Evolutionary conservation across 2,329 filamentous ascomycete genomes (phyloP).

Genomic region (Penicillium sp.): DNA sequence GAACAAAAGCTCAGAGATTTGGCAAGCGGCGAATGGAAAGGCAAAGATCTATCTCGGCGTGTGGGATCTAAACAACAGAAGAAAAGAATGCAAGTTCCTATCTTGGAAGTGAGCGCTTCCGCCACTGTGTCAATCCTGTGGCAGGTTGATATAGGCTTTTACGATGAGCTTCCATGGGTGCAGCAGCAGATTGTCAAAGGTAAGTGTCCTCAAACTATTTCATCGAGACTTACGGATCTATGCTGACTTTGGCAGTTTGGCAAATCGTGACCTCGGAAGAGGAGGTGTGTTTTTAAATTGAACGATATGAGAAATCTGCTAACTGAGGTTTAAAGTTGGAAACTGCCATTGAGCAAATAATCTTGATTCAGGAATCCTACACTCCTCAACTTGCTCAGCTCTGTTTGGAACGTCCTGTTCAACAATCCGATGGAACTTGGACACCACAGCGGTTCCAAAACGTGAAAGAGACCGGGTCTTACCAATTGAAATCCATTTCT

Average conservation of each 20-base stretch:
- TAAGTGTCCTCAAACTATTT: neutral
- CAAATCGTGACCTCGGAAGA: constrained; percentile 7
- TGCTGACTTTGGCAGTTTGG: constrained; percentile 11
- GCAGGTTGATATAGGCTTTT: constrained; percentile 26
- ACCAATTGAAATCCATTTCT: neutral
- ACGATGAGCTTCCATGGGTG: constrained; percentile 13
- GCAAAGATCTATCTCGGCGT: constrained; percentile 2
- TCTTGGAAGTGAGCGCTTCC: constrained; percentile 12
- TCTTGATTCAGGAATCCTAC: constrained; percentile 11
- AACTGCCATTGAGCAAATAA: constrained; percentile 10
- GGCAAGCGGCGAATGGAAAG: constrained; percentile 21
- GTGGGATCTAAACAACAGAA: constrained; percentile 9
- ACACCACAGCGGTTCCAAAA: constrained; percentile 10
- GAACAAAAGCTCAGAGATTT: constrained; percentile 21
- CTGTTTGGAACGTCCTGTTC: constrained; percentile 8
- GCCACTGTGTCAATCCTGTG: constrained; percentile 20
- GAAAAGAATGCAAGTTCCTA: constrained; percentile 12
- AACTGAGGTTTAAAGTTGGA: constrained; percentile 5
- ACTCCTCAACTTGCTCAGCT: neutral
- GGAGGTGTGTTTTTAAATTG: neutral
- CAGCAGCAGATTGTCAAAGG: constrained; percentile 24
- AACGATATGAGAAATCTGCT: neutral
- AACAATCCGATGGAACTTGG: constrained; percentile 16
- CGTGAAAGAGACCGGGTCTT: neutral
- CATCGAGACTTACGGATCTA: too few relatives aligned